Evolutionary conservation across 345 rosid species (phyloP).

Genomic region (Rubroshorea leprosula): DNA sequence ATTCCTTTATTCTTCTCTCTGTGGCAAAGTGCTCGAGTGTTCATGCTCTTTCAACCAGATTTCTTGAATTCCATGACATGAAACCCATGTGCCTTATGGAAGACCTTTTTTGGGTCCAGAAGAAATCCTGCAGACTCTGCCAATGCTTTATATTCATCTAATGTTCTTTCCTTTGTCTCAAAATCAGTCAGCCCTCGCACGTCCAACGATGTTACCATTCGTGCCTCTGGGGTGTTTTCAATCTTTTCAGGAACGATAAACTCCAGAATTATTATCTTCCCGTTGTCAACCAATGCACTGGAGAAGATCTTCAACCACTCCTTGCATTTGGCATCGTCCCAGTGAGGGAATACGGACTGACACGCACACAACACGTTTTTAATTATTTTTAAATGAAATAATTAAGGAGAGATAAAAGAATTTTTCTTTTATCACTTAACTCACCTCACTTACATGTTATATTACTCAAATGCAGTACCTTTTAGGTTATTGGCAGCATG

Average conservation of each 20-base stretch:
- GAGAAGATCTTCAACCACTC: conserved; percentile 42
- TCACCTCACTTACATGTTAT: too few species aligned
- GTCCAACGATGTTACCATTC: neutral
- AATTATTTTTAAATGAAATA: too few species aligned
- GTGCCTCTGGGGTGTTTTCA: conserved; percentile 15
- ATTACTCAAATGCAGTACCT: too few species aligned
- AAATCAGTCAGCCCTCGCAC: neutral
- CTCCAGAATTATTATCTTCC: conserved; percentile 45
- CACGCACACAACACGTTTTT: too few species aligned
- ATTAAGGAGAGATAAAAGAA: too few species aligned
- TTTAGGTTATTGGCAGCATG: too few species aligned
- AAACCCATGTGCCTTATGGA: neutral
- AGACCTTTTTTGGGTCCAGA: neutral
- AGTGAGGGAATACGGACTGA: conserved; percentile 43
- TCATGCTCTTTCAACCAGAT: too few species aligned
- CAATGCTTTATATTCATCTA: neutral
- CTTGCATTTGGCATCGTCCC: conserved; percentile 33
- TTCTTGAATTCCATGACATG: conserved; percentile 3
- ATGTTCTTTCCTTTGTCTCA: neutral
- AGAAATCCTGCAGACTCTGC: neutral
- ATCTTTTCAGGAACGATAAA: conserved; percentile 34
- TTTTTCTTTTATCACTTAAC: too few species aligned
- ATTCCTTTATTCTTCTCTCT: too few species aligned
- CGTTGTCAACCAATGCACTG: conserved; percentile 27
- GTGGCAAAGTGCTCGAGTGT: too few species aligned